These are phyloP conservation scores for Hypoxylon sp. DNA, from an alignment of 2,329 filamentous ascomycete genomes.

Conservation along the genomic window DNA sequence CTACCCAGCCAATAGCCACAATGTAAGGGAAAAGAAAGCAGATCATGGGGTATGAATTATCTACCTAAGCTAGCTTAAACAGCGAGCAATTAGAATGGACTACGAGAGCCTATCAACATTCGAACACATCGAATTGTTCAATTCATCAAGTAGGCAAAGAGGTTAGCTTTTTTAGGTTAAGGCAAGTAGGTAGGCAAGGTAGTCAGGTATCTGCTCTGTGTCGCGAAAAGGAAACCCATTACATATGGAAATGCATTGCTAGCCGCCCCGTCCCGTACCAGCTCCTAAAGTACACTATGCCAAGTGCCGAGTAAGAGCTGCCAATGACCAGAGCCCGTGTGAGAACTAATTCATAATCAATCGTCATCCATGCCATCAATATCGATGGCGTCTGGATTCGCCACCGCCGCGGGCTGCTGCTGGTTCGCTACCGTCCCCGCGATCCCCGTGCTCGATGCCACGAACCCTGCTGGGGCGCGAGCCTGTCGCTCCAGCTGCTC, in stretches of 20 bases:
- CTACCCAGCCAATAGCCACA: no score
- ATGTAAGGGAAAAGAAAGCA: no score
- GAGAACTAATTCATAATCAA: conserved; percentile 41
- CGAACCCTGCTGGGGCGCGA: conserved; percentile 90
- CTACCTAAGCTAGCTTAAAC: no score
- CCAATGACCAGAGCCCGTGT: conserved; percentile 4
- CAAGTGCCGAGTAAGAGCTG: conserved; percentile 36
- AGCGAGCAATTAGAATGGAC: no score
- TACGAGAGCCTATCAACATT: no score
- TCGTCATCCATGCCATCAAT: conserved; percentile 79
- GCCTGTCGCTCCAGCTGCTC: conserved; percentile 88
- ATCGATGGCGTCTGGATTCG: conserved; percentile 89
- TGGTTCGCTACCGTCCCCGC: conserved; percentile 68
- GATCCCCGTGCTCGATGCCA: conserved; percentile 83
- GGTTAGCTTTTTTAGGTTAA: conserved; percentile 4
- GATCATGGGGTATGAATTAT: no score
- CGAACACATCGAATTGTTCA: background rate
- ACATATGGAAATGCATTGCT: conserved; percentile 28
- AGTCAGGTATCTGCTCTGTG: background rate
- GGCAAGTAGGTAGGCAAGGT: conserved; percentile 1
- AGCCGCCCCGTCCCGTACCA: conserved; percentile 24
- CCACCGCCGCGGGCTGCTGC: conserved; percentile 61
- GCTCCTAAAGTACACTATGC: conserved; percentile 33
- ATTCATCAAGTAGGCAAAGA: conserved; percentile 18
- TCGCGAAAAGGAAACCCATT: conserved; percentile 6